Conservation (phyloP, 176 grass and related monocot species). For the Zoysia japonica region DNA sequence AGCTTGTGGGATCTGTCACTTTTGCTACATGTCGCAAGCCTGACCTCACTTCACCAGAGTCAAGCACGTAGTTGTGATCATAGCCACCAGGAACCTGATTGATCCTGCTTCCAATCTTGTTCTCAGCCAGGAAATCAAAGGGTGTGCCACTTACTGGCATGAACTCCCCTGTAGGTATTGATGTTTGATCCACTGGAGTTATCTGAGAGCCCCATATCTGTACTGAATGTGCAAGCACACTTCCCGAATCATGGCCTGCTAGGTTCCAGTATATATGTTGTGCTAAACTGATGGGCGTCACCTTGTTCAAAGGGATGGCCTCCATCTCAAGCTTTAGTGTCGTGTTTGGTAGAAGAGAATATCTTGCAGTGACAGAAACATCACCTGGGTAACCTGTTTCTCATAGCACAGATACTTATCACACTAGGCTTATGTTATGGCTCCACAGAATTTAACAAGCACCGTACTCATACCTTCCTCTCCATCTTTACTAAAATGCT, state of each 20-base stretch:
- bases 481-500: conserved; percentile 81
- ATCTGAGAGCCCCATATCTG: conserved; percentile 69
- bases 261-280: conserved; percentile 97
- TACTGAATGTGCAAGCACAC: conserved; percentile 59
- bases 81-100: conserved; percentile 55
- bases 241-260: conserved; percentile 70
- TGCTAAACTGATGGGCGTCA: conserved; percentile 75
- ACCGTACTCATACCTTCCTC: conserved; percentile 65
- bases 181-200: conserved; percentile 67
- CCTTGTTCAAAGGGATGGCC: conserved; percentile 63
- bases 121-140: conserved; percentile 65
- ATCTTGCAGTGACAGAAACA: conserved; percentile 68
- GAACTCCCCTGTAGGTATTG: conserved; percentile 79
- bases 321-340: conserved; percentile 81
- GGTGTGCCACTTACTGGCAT: conserved; percentile 58
- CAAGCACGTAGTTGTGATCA: conserved; percentile 63
- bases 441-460: background rate
- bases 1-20: conserved; percentile 60
- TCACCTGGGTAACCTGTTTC: conserved; percentile 77
- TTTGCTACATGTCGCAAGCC: conserved; percentile 64
- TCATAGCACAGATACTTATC: conserved; percentile 6
- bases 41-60: conserved; percentile 52
- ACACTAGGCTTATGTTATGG: background rate
- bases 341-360: conserved; percentile 61
- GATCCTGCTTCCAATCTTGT: conserved; percentile 57